These are phyloP conservation scores for Epithemia pelagica DNA, from an alignment of 108 stramenopile species.

Conservation along the genomic window DNA sequence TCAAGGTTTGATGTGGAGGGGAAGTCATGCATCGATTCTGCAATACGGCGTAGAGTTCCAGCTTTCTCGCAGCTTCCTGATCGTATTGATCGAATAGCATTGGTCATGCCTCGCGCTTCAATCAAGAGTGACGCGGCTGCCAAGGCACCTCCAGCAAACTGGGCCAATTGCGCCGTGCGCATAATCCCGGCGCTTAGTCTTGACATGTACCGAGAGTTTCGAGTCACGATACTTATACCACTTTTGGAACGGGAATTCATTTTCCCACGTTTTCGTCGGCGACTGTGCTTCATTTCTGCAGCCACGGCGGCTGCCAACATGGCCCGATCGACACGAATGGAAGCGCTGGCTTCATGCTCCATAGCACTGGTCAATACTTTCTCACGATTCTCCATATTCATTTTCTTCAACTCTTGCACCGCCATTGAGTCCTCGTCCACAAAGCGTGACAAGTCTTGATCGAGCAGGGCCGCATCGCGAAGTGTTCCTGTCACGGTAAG, in stretches of 20 bases:
- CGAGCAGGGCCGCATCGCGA: slow-evolving; percentile 44
- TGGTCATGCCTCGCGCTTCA: slow-evolving; percentile 26
- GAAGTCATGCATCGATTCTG: slow-evolving; percentile 15
- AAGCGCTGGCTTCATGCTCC: slow-evolving; percentile 2
- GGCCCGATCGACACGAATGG: not conserved
- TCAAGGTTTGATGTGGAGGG: slow-evolving; percentile 30
- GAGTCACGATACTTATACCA: not conserved
- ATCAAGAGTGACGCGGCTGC: slow-evolving; percentile 25
- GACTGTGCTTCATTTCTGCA: not conserved
- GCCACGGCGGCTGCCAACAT: slow-evolving; percentile 6
- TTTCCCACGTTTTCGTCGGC: not conserved
- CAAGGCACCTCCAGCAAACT: slow-evolving; percentile 37
- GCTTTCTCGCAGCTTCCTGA: slow-evolving; percentile 44
- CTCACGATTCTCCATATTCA: slow-evolving; percentile 18
- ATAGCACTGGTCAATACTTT: slow-evolving; percentile 20
- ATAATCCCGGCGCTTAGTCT: slow-evolving; percentile 15
- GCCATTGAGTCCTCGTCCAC: slow-evolving; percentile 1
- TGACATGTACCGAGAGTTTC: not conserved
- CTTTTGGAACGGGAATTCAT: not conserved
- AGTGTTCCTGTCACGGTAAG: slow-evolving; percentile 48
- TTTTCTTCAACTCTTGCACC: not conserved
- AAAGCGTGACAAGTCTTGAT: slow-evolving; percentile 23
- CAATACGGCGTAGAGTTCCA: slow-evolving; percentile 8
- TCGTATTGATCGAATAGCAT: slow-evolving; percentile 21
- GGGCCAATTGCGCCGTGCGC: slow-evolving; percentile 20